Conservation (phyloP, 129 eudicot species). For the Heracleum sosnowskyi region DNA sequence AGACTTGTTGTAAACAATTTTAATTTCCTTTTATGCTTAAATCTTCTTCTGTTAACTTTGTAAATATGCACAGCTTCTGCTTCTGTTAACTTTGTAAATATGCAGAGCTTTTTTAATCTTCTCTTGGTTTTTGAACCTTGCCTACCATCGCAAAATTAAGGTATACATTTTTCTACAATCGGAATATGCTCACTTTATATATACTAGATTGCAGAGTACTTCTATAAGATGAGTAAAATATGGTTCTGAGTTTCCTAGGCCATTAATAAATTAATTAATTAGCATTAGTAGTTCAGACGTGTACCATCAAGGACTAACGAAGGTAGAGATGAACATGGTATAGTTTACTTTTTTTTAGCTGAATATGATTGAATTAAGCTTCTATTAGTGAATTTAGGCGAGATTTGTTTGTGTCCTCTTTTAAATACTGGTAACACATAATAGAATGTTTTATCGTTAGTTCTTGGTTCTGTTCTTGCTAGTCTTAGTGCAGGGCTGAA, state of each 20-base stretch:
- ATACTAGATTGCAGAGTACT: neutral
- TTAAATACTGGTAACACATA: neutral
- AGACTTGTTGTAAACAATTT: neutral
- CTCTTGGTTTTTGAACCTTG: neutral
- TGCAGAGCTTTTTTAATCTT: neutral
- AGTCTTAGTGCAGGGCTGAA: neutral
- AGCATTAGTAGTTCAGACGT: neutral
- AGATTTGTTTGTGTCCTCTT: neutral
- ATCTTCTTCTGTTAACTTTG: too few species aligned
- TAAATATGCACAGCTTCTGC: neutral
- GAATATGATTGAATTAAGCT: too few species aligned
- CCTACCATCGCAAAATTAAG: neutral
- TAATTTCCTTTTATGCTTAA: too few species aligned
- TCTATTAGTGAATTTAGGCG: neutral
- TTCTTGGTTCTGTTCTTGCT: neutral
- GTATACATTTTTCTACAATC: neutral
- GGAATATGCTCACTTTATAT: neutral
- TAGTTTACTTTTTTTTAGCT: neutral
- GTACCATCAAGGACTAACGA: neutral
- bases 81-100: neutral
- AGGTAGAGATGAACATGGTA: neutral
- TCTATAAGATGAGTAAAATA: neutral
- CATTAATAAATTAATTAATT: neutral
- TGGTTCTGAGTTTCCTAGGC: neutral
- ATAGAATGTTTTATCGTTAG: neutral